Base-by-base conservation (phyloP, 306 rosid species). In the Sicyos edulis region DNA sequence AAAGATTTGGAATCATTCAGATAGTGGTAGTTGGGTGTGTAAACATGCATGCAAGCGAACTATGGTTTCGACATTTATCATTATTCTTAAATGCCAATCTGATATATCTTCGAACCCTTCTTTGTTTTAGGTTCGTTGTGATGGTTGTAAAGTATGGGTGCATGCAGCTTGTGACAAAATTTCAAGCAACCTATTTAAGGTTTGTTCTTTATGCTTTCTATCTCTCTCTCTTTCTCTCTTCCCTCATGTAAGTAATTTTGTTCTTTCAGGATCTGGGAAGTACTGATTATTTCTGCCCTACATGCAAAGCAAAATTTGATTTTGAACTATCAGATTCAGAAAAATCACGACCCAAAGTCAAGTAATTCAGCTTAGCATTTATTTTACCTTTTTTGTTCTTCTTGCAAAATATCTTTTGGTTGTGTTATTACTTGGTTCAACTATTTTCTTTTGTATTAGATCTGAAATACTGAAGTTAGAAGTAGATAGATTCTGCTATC, bases 91-190 rank as follows among this genome's bases (percentile, higher is more conserved):
- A 65, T 15, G 22, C 0, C 57, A 50, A 51, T 74, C 21, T 70
- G 65, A 74, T 70, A 29, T 26, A 76, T 64, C 54, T 72, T 63
- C 50, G 16, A 76, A 68, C 63, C 57, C 61, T 42, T 59, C 55
- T 79, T 74, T 74, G 63, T 56, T 75, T 80, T 80, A 95, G 99
- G 99, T 95, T 54, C 99, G 97, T 16, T 95, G 99, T 78, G 99
- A 95, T 76, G 97, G 99, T 76, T 95, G 99, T 81, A 91, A 88
- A 80, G 97, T 91, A 60, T 95, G 99, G 99, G 99, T 95, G 81
- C 99, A 95, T 10, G 96, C 97, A 1, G 99, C 86, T 79, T 95
- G 99, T 10, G 99, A 89, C 88, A 86, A 86, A 82, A 89, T 91
- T 85, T 85, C 95, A 76, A 85, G 87, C 79, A 86, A 85, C 75